phyloP scores from a whole-genome alignment of 306 rosid genomes.

The Cercis canadensis region DNA sequence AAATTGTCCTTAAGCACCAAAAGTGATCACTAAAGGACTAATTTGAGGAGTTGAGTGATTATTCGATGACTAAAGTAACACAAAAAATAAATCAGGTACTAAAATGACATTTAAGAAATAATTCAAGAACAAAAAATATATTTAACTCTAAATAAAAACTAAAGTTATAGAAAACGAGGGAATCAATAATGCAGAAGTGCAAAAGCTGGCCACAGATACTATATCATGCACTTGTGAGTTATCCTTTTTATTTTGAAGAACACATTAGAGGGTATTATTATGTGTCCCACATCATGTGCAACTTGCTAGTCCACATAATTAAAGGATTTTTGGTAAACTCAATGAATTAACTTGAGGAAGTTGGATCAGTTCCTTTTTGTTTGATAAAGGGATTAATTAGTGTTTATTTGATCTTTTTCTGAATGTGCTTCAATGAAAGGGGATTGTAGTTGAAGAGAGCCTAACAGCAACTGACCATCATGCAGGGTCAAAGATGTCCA shows the following conservation, averaged over 20 bases:
- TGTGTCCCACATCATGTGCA: slow-evolving; percentile 17
- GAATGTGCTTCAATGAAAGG: slow-evolving; percentile 12
- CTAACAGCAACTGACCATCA: not conserved
- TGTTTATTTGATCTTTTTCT: slow-evolving; percentile 24
- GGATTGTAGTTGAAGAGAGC: slow-evolving; percentile 17
- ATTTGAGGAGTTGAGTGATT: no score
- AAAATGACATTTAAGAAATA: no score
- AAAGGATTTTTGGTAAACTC: no score
- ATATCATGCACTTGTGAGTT: slow-evolving; percentile 20
- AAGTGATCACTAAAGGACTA: no score
- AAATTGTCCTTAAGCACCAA: no score
- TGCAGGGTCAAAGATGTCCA: slow-evolving; percentile 21
- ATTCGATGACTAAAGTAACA: no score
- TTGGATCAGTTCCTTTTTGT: slow-evolving; percentile 14
- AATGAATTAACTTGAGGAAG: not conserved
- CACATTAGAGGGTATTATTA: not conserved
- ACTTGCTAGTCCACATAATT: not conserved
- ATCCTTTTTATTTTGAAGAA: slow-evolving; percentile 25
- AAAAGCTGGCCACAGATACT: slow-evolving; percentile 16
- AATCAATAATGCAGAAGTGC: slow-evolving; percentile 37
- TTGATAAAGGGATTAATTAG: slow-evolving; percentile 33
- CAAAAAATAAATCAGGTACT: no score
- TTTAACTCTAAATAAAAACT: not conserved
- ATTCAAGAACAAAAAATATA: no score
- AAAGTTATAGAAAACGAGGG: slow-evolving; percentile 35